Base-by-base conservation (phyloP, 2,329 filamentous ascomycete species). In the Remersonia thermophila region DNA sequence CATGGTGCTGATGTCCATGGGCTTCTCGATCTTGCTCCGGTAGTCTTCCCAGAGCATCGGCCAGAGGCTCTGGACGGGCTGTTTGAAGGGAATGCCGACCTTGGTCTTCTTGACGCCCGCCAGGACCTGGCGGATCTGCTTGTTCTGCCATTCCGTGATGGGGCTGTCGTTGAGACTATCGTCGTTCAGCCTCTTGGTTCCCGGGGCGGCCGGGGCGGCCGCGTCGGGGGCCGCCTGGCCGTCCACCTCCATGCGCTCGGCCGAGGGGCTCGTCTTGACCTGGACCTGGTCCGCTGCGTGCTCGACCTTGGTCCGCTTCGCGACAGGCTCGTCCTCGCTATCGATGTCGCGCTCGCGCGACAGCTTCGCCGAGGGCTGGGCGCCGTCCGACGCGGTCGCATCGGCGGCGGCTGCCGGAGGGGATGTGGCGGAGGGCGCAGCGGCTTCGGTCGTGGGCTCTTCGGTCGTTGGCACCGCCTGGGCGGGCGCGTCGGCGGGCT, bases 61-160 rank as follows among this genome's bases (percentile, higher is more conserved):
- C 37, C 83, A 85, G 30, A 96, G 76, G 16, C 64, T 67, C 54
- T 83, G 71, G 7, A 96, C 91, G 0, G 91, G 80, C 29, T 77
- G 70, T 44, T 75, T 70, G 62, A 94, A 96, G 37, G 80, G 72
- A 6, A 62, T 61, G 2, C 89, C 83, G 41, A 79, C 75, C 55
- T 89, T 85, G 32, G 84, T 87, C 59, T 93, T 91, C 63, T 93
- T 93, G 38, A 89, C 68, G 35, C 80, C 77, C 23, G 76, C 79
- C 35, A 89, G 62, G 23, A 78, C 68, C 42, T 76, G 73, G 25
- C 78, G 60, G 30, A 83, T 65, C 47, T 76, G 77, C 35, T 71
- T 72, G 38, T 66, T 67, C 47, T 82, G 75, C 36, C 67, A 65
- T 1, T 60, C 49, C 1, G 77, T 77, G 36, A 85, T 70, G 1